phyloP scores from a whole-genome alignment of 129 eudicot genomes.

The Flaveria trinervia region DNA sequence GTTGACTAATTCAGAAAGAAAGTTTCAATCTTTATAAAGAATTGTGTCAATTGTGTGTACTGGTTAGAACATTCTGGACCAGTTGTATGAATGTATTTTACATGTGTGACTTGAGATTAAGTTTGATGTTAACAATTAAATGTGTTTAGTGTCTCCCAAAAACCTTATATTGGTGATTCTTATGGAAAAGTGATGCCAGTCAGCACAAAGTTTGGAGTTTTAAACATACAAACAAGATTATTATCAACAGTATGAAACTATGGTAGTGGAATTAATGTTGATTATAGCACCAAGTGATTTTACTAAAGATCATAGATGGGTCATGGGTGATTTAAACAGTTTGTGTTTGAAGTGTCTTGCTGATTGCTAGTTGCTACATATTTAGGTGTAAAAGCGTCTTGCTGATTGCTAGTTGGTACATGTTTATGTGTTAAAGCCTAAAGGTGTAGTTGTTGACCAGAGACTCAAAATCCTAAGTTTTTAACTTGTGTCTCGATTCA shows the following conservation, averaged over 20 bases:
- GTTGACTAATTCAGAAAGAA: slow-evolving; percentile 16
- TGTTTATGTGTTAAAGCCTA: too few species aligned
- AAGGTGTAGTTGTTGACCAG: too few species aligned
- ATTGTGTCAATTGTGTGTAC: not conserved
- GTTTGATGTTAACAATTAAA: not conserved
- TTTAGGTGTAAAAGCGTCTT: not conserved
- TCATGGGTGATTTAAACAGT: not conserved
- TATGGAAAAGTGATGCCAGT: not conserved
- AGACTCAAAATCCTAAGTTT: too few species aligned
- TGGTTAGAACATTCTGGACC: slow-evolving; percentile 1
- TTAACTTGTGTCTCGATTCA: too few species aligned
- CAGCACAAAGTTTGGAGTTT: slow-evolving; percentile 1
- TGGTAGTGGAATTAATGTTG: not conserved
- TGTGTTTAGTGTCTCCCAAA: not conserved
- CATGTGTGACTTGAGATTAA: not conserved
- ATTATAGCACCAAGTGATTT: too few species aligned
- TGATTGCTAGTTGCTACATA: not conserved
- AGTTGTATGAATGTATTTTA: slow-evolving; percentile 17
- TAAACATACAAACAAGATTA: not conserved
- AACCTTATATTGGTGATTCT: not conserved
- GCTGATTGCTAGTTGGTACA: not conserved
- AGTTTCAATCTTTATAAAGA: not conserved
- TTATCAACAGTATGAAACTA: not conserved
- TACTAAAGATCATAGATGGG: not conserved
- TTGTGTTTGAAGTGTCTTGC: not conserved